Percentiles rank a stretch among this genome's conserved stretches.
These are phyloP conservation scores for Chimonanthus praecox DNA, from an alignment of 164 flowering plant genomes.

Conservation along the genomic window DNA sequence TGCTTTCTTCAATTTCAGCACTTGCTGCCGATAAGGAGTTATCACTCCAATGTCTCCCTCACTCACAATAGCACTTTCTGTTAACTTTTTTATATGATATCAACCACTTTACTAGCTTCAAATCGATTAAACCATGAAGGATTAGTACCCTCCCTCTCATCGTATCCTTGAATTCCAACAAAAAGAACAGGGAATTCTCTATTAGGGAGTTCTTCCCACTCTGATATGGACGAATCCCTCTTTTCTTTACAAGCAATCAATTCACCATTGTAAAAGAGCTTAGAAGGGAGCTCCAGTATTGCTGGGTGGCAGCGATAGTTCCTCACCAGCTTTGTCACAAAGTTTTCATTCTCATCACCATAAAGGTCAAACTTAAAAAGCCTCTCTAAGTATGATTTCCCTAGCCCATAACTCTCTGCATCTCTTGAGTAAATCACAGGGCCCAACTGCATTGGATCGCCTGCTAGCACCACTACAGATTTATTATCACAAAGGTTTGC, in stretches of 20 bases:
- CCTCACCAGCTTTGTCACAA: slow-evolving; percentile 62
- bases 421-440: slow-evolving; percentile 70
- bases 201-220: slow-evolving; percentile 45
- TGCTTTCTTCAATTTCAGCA: slow-evolving; percentile 56
- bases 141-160: slow-evolving; percentile 92
- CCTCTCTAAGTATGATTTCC: slow-evolving; percentile 81
- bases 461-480: slow-evolving; percentile 86
- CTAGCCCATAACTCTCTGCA: slow-evolving; percentile 66
- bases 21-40: slow-evolving; percentile 93
- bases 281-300: slow-evolving; percentile 73
- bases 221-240: slow-evolving; percentile 7
- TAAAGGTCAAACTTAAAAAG: slow-evolving; percentile 54
- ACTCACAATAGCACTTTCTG: slow-evolving; percentile 19
- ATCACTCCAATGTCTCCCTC: slow-evolving; percentile 81
- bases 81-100: slow-evolving; percentile 50
- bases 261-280: slow-evolving; percentile 71
- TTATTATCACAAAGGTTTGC: slow-evolving; percentile 42
- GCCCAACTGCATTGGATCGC: slow-evolving; percentile 93
- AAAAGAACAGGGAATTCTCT: slow-evolving; percentile 74
- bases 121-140: slow-evolving; percentile 98
- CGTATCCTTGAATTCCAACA: slow-evolving; percentile 83
- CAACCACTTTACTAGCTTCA: slow-evolving; percentile 83
- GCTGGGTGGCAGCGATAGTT: slow-evolving; percentile 81
- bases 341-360: slow-evolving; percentile 39
- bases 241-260: slow-evolving; percentile 67